Base-by-base conservation (phyloP, 129 eudicot species). In the Kitagawia praeruptora region DNA sequence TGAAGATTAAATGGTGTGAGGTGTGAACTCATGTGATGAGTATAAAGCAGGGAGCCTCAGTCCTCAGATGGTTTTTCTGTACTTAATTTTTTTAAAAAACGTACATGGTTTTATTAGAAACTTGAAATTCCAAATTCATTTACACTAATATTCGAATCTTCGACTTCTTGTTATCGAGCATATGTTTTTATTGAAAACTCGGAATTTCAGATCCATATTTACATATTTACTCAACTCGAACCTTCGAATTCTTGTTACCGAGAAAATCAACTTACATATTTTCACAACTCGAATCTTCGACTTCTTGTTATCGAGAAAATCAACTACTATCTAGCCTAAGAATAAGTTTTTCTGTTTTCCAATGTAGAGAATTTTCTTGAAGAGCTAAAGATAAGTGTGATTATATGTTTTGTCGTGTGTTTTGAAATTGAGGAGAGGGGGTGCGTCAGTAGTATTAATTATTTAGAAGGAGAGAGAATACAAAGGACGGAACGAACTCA, bases 381-480 rank as follows among this genome's bases (percentile, higher is more conserved):
- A 69, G 74, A 34, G 74, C 44, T 69, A 61, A 61, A 61, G 37
- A 61, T 41, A 19, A 23, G 14, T 41, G 45, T 18, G 28, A 38
- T 18, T 71, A 38, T 71, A 38, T 21, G 46, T 38, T 40, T 9
- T 40, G 49, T 71, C 49, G 3, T 72, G 14, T 21, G 75, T 39
- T n/a, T 73, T 21, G 49, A 39, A 14, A 21, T 5, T 10, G 15
- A 23, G 34, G n/a, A 4, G 34, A 4, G 16, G 13, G 67, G 67
- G 69, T 39, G 44, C n/a, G 77, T 31, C 42, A 21, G 69, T 4
- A 25, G 6, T 44, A 74, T 9, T n/a, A 73, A 41, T 74, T 11
- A 74, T 44, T 74, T 3, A n/a, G 39, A 48, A 74, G 77, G 77
- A 74, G 77, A 74, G 56, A 74, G 49, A 38, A 38, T 5, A 6